Evolutionary conservation across 2,329 filamentous ascomycete genomes (phyloP).

Genomic region (Cytospora leucostoma): DNA sequence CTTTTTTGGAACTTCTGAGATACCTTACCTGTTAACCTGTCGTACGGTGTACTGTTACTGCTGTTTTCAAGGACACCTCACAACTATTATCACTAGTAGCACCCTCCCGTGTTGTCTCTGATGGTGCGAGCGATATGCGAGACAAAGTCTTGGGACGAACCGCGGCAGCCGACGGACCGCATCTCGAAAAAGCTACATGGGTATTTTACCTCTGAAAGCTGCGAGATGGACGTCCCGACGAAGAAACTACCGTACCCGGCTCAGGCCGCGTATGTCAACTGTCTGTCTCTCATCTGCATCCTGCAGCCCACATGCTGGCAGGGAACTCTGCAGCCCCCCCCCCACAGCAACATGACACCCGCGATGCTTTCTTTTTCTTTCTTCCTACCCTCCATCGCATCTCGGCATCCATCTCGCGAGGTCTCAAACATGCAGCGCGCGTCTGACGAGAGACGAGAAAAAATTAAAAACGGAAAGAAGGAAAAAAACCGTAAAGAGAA

Average conservation of each 20-base stretch:
- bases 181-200: neutral
- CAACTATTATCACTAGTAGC: neutral
- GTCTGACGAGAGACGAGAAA: neutral
- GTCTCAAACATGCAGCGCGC: neutral
- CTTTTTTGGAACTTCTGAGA: constrained; percentile 21
- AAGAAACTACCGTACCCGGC: neutral
- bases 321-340: neutral
- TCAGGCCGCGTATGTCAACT: neutral
- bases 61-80: neutral
- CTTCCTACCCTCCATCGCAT: neutral
- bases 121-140: neutral
- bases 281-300: neutral
- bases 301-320: neutral
- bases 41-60: neutral
- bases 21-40: constrained; percentile 18
- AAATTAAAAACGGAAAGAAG: neutral
- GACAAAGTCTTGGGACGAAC: neutral
- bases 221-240: neutral
- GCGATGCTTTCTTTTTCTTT: neutral
- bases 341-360: neutral
- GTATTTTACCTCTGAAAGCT: neutral
- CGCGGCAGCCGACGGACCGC: neutral
- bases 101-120: no score
- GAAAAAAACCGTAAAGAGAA: neutral
- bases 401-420: neutral